phyloP scores from a whole-genome alignment of 345 rosid genomes.

The Lumnitzera littorea region DNA sequence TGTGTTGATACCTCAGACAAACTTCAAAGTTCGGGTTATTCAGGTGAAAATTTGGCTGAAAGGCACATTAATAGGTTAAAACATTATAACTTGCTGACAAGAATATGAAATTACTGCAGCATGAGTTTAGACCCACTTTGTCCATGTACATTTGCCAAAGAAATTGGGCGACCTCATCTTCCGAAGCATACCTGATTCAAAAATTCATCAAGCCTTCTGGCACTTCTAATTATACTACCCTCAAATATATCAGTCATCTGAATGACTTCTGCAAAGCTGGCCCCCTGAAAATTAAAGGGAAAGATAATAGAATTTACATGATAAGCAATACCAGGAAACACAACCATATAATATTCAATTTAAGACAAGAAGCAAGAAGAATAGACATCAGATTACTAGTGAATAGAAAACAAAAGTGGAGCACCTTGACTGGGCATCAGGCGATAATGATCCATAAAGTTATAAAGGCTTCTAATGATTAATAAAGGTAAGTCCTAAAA shows the following conservation, averaged over 20 bases:
- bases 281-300: conserved; percentile 46
- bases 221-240: conserved; percentile 93
- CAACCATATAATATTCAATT: neutral
- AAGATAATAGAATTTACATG: conserved; percentile 2
- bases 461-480: no score
- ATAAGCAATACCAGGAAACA: neutral
- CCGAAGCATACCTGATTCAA: conserved; percentile 63
- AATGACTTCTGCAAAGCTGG: conserved; percentile 85
- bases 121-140: neutral
- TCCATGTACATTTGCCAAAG: neutral
- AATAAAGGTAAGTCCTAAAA: no score
- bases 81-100: no score
- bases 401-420: no score
- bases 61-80: no score
- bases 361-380: neutral
- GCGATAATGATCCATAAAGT: no score
- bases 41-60: neutral
- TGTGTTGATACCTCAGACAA: neutral
- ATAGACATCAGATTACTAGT: no score
- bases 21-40: neutral
- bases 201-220: conserved; percentile 93
- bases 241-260: conserved; percentile 97
- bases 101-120: neutral
- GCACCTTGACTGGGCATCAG: no score
- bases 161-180: neutral